These are phyloP conservation scores for Amniculicola lignicola DNA, from an alignment of 495 filamentous ascomycete genomes.

Conservation along the genomic window DNA sequence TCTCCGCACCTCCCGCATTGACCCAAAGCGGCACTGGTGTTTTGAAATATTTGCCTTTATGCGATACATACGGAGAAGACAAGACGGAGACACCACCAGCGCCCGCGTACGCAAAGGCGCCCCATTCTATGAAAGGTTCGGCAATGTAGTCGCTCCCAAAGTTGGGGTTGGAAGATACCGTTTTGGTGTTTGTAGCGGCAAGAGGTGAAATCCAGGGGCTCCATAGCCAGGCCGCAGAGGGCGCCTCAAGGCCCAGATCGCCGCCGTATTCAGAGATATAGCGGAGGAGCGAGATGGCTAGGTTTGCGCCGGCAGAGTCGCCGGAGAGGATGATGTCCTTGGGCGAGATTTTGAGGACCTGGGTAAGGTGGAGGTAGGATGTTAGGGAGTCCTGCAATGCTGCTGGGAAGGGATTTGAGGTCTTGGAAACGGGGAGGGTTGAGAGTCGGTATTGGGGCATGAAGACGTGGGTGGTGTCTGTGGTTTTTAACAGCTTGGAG, in stretches of 20 bases:
- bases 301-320: constrained; percentile 38
- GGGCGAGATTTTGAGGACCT: constrained; percentile 27
- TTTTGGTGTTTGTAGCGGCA: constrained; percentile 10
- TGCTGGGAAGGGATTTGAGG: constrained; percentile 37
- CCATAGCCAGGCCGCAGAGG: constrained; percentile 37
- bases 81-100: constrained; percentile 23
- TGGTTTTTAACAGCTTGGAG: constrained; percentile 28
- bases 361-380: constrained; percentile 33
- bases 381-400: constrained; percentile 36
- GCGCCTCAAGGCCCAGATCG: constrained; percentile 13
- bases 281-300: constrained; percentile 30
- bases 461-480: constrained; percentile 29
- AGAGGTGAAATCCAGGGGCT: constrained; percentile 43
- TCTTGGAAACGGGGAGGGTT: constrained; percentile 17
- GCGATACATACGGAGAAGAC: constrained; percentile 38
- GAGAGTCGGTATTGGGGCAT: constrained; percentile 37
- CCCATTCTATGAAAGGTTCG: constrained; percentile 40
- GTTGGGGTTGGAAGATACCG: constrained; percentile 37
- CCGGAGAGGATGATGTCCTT: constrained; percentile 32
- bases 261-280: constrained; percentile 33
- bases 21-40: constrained; percentile 42
- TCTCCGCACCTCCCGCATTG: constrained; percentile 44
- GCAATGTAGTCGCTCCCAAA: constrained; percentile 43
- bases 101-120: constrained; percentile 36
- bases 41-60: constrained; percentile 41